These are phyloP conservation scores for Kandelia obovata DNA, from an alignment of 345 rosid genomes.

Conservation along the genomic window DNA sequence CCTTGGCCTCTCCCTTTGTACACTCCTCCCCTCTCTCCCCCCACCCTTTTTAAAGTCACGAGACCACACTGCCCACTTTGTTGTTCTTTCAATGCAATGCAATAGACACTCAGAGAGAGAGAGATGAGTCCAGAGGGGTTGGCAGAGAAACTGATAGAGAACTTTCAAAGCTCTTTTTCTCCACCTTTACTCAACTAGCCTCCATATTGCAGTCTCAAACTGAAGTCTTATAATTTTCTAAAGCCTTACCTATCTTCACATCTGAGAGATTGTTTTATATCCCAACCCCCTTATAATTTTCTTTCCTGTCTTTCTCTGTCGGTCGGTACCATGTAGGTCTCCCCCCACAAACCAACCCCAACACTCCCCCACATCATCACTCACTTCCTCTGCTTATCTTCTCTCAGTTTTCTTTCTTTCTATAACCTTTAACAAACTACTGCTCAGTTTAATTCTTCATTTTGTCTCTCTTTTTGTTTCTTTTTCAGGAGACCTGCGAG, in stretches of 20 bases:
- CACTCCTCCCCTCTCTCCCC: background rate
- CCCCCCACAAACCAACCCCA: constrained; percentile 19
- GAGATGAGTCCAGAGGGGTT: constrained; percentile 41
- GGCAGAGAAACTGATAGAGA: constrained; percentile 91
- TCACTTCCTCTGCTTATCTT: background rate
- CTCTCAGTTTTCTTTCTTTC: background rate
- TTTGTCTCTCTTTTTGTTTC: constrained; percentile 1
- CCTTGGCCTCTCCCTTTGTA: background rate
- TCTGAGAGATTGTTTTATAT: constrained; percentile 29
- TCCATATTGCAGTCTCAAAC: constrained; percentile 75
- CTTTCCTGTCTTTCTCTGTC: constrained; percentile 41
- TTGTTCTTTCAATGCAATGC: constrained; percentile 42
- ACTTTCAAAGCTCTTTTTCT: constrained; percentile 64
- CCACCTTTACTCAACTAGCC: constrained; percentile 63
- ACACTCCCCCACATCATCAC: constrained; percentile 7
- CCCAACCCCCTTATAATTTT: constrained; percentile 3
- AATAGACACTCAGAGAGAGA: constrained; percentile 1
- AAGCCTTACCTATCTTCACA: constrained; percentile 49
- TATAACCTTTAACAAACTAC: background rate
- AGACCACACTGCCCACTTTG: constrained; percentile 48
- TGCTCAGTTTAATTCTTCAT: constrained; percentile 8
- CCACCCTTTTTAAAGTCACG: constrained; percentile 67
- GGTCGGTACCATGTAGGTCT: constrained; percentile 70
- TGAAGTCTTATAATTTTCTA: constrained; percentile 55
- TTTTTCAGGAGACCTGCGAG: constrained; percentile 68